Conservation (phyloP, 73 alveolate species). For the Paramecium sexaurelia region DNA sequence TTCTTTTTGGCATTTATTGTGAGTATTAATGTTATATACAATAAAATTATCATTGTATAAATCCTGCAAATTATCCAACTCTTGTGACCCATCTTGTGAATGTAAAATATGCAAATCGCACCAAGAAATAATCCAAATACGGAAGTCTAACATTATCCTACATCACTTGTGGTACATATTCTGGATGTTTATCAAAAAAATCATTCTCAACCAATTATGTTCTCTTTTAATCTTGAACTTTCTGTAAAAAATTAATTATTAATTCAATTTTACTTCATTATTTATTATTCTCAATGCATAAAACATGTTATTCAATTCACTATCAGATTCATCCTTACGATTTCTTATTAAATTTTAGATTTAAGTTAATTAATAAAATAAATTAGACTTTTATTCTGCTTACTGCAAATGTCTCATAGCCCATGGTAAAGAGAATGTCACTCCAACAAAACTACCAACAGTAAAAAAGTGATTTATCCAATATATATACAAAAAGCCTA, state of each 20-base stretch:
- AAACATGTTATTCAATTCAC: not conserved
- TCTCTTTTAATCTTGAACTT: not conserved
- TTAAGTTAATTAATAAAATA: not conserved
- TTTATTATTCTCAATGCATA: not conserved
- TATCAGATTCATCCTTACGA: conserved; percentile 39
- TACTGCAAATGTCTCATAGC: not conserved
- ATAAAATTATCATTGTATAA: conserved; percentile 20
- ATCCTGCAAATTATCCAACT: not conserved
- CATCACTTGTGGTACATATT: conserved; percentile 13
- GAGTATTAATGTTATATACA: conserved; percentile 6
- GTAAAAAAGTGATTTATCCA: conserved; percentile 57
- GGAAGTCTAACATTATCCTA: not conserved
- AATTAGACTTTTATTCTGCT: not conserved
- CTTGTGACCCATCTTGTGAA: conserved; percentile 2
- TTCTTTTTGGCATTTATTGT: not conserved
- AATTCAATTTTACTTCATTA: not conserved
- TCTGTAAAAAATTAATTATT: not conserved
- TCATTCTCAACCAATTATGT: conserved; percentile 3
- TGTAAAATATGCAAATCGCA: conserved; percentile 20
- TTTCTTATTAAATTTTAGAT: not conserved
- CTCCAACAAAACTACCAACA: conserved; percentile 27
- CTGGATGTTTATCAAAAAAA: not conserved
- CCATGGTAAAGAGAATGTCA: not conserved
- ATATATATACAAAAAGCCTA: not conserved
- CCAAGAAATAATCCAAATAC: not conserved